A percentile compares a stretch with the other conserved stretches of the same genome.
Conservation (phyloP, 306 rosid species). For the Vigna trinervia region DNA sequence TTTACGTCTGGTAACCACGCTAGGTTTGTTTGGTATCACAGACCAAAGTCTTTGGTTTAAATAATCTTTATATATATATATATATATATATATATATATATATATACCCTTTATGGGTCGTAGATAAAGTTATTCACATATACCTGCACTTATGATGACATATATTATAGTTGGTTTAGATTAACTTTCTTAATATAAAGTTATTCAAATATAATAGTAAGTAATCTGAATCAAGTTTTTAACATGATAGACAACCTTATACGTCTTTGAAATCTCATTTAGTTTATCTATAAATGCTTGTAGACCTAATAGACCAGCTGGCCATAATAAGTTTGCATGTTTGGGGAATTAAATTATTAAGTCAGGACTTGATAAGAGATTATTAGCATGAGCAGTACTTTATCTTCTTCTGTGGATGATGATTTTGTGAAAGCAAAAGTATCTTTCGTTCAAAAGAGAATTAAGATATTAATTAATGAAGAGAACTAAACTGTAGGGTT, state of each 20-base stretch:
- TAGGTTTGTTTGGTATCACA: not conserved
- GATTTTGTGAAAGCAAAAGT: conserved; percentile 10
- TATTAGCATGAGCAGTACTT: not conserved
- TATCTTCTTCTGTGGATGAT: conserved; percentile 12
- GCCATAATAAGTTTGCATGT: not conserved
- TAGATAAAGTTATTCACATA: not conserved
- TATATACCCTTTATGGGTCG: not conserved
- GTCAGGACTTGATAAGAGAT: not conserved
- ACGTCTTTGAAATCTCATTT: not conserved
- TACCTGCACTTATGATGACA: not conserved
- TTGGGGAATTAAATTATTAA: not conserved
- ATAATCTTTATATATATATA: not conserved
- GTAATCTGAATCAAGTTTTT: not conserved
- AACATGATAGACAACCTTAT: not conserved
- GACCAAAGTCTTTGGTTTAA: not conserved
- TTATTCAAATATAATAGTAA: too few relatives aligned
- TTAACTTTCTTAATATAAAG: not conserved
- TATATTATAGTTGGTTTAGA: not conserved
- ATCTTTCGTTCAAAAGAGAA: not conserved
- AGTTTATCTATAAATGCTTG: not conserved
- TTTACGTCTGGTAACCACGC: not conserved
- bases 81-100: too few relatives aligned
- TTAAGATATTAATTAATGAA: not conserved
- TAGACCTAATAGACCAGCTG: not conserved
- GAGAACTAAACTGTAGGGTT: not conserved